Evolutionary conservation across 257 asterid species (phyloP), one percentile per base, ranked within the genome.

Genomic region (Fraxinus anomala): DNA sequence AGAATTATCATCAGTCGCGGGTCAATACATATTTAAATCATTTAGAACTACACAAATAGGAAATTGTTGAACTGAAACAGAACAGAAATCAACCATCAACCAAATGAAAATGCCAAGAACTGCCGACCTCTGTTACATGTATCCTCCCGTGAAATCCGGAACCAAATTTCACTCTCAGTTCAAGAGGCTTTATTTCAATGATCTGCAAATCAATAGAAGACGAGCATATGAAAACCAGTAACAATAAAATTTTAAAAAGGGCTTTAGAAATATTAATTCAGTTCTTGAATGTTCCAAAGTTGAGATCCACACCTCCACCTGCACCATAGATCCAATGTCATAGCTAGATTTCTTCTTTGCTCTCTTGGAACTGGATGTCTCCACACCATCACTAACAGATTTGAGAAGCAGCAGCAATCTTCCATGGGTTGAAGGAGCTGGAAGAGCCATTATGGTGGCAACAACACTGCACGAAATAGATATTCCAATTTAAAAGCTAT

Each of bases 121-220:
- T 76, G 31, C 77, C 72, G 65, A 93, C 99, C 99, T 96, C 99
- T 56, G 99, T 96, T 65, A 93, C 79, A 83, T 96, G 98, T 71
- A 96, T 86, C 80, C 97, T 89, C 81, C 99, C 99, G 69, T 77
- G 89, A 76, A 84, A 83, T 69, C 92, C 93, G 76, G 97, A 88
- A 70, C 98, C 98, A 89, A 96, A 96, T 89, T 92, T 93, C 72
- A 92, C 81, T 84, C 90, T 86, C 72, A 92, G 82, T 88, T 93
- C 99, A 81, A 96, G 88, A 83, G 94, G 97, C 89, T 86, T 92
- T 83, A 84, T 89, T 82, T 93, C 97, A 79, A 89, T 91, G 80
- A 96, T 91, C 99, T 96, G 94, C 73, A 87, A 81, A 85, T 59
- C 77, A 75, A 70, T 17, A 68, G 61, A 61, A 80, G 51, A 83